Conservation (phyloP, 2,329 filamentous ascomycete species). For the Alternaria sp. region DNA sequence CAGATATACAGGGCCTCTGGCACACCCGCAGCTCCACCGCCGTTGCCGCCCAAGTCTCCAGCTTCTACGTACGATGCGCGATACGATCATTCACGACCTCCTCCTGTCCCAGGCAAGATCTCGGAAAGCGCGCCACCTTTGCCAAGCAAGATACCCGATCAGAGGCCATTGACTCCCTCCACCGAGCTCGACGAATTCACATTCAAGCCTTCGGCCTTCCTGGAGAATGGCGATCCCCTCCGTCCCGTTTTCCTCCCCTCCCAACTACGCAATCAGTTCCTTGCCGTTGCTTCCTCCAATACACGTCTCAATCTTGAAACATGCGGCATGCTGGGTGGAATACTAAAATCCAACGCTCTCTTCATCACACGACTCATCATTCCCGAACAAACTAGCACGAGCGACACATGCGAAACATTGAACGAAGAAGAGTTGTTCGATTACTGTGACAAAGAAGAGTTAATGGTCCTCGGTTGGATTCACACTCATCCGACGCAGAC, state of each 20-base stretch:
- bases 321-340: slow-evolving; percentile 92
- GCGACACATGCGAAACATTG: slow-evolving; percentile 92
- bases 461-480: slow-evolving; percentile 94
- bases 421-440: slow-evolving; percentile 87
- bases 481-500: slow-evolving; percentile 97
- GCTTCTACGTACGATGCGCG: slow-evolving; percentile 22
- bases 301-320: slow-evolving; percentile 86
- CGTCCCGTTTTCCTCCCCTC: slow-evolving; percentile 87
- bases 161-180: slow-evolving; percentile 41
- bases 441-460: slow-evolving; percentile 82
- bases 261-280: slow-evolving; percentile 74
- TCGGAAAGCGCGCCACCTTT: slow-evolving; percentile 36
- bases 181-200: slow-evolving; percentile 69
- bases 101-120: slow-evolving; percentile 39
- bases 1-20: slow-evolving; percentile 34
- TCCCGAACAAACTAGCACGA: slow-evolving; percentile 86
- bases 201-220: slow-evolving; percentile 83
- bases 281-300: slow-evolving; percentile 76
- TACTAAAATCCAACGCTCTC: slow-evolving; percentile 87
- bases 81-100: slow-evolving; percentile 24
- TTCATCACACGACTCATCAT: slow-evolving; percentile 90
- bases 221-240: slow-evolving; percentile 87
- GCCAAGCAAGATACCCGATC: slow-evolving; percentile 41
- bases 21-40: slow-evolving; percentile 30
- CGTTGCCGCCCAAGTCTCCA: slow-evolving; percentile 37